Evolutionary conservation across 2,329 filamentous ascomycete species (phyloP).

Genomic region (Diaporthe batatas): DNA sequence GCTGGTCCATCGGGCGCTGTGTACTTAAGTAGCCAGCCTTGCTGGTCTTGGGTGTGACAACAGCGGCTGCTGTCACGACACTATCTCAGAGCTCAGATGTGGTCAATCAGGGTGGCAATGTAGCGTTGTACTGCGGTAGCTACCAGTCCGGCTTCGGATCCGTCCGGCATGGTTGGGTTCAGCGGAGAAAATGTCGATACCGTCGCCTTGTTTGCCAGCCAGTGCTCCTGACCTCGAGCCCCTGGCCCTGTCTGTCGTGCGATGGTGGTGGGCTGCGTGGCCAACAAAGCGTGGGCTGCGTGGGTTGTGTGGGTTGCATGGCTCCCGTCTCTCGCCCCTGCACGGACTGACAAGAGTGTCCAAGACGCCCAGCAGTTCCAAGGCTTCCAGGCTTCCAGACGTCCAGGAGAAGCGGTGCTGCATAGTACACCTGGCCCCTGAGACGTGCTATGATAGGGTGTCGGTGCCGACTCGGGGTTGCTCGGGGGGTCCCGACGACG

Average conservation of each 20-base stretch:
- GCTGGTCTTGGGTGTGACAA: too few relatives aligned
- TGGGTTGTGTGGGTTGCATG: too few relatives aligned
- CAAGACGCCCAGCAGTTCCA: constrained; percentile 1
- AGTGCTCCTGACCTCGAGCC: constrained; percentile 14
- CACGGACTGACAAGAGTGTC: constrained; percentile 11
- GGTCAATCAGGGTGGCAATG: neutral
- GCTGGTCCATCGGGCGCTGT: too few relatives aligned
- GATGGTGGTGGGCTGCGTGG: constrained; percentile 1
- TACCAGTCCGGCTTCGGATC: constrained; percentile 31
- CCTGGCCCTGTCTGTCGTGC: constrained; percentile 5
- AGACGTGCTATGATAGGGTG: constrained; percentile 24
- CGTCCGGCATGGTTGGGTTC: constrained; percentile 24
- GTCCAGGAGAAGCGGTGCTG: constrained; percentile 17
- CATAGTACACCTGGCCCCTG: constrained; percentile 15
- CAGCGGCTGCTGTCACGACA: neutral
- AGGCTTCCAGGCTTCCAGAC: constrained; percentile 6
- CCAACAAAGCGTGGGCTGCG: too few relatives aligned
- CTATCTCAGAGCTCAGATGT: neutral
- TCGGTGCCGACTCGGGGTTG: constrained; percentile 23
- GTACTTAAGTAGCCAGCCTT: too few relatives aligned
- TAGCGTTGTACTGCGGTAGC: neutral
- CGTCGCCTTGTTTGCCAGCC: constrained; percentile 13
- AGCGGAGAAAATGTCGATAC: constrained; percentile 25
- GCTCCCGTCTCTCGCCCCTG: neutral
- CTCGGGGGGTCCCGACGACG: constrained; percentile 30